These are phyloP conservation scores for Diospyros kaki DNA, from an alignment of 148 eudicot genomes.

Conservation along the genomic window DNA sequence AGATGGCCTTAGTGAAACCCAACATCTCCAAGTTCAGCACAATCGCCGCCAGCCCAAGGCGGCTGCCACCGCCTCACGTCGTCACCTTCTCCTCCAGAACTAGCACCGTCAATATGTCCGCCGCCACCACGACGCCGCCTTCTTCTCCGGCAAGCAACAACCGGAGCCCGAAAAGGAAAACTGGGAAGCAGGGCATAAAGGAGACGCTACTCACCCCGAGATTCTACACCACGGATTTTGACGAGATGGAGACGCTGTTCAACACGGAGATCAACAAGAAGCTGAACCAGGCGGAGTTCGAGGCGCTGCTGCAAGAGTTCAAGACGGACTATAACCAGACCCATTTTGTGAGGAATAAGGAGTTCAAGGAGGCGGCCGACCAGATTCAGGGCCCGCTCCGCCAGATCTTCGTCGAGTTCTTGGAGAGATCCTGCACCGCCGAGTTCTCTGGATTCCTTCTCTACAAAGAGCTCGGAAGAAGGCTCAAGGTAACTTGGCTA, in stretches of 20 bases:
- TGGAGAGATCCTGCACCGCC: slow-evolving; percentile 99
- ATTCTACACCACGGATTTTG: slow-evolving; percentile 93
- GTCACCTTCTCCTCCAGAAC: slow-evolving; percentile 44
- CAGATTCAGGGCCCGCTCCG: slow-evolving; percentile 70
- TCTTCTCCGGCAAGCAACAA: too few relatives aligned
- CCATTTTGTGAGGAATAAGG: slow-evolving; percentile 94
- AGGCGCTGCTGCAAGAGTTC: slow-evolving; percentile 82
- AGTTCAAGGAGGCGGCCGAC: slow-evolving; percentile 97
- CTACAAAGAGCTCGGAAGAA: slow-evolving; percentile 92
- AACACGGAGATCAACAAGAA: slow-evolving; percentile 88
- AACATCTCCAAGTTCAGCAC: slow-evolving; percentile 36
- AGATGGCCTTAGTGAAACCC: slow-evolving; percentile 78
- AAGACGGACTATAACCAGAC: slow-evolving; percentile 98
- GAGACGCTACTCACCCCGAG: slow-evolving; percentile 77
- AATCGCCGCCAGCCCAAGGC: slow-evolving; percentile 14
- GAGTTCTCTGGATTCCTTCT: slow-evolving; percentile 94
- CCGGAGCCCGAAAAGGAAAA: slow-evolving; percentile 23
- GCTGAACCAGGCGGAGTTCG: slow-evolving; percentile 72
- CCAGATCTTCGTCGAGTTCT: slow-evolving; percentile 89
- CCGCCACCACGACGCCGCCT: slow-evolving; percentile 10
- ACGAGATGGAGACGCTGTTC: slow-evolving; percentile 91
- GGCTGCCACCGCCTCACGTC: slow-evolving; percentile 16
- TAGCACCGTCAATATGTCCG: slow-evolving; percentile 12
- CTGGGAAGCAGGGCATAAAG: slow-evolving; percentile 52
- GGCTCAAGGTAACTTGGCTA: slow-evolving; percentile 63